These are phyloP conservation scores for Populus hybrid DNA, from an alignment of 441 rosid genomes.

Conservation along the genomic window DNA sequence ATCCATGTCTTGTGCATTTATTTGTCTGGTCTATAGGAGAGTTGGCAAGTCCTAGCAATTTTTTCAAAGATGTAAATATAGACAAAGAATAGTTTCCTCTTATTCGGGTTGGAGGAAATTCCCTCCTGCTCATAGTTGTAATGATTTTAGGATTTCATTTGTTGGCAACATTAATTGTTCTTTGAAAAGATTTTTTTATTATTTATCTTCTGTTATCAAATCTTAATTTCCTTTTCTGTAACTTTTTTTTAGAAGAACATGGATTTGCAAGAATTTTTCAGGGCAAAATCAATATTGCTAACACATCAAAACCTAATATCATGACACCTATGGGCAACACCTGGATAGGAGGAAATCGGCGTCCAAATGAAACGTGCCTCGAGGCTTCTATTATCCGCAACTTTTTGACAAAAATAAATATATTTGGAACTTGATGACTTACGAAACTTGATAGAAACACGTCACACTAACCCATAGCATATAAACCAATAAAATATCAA, in stretches of 20 bases:
- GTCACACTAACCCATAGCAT: neutral
- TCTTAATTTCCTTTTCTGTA: neutral
- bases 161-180: neutral
- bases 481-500: neutral
- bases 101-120: neutral
- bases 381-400: neutral
- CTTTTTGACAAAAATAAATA: neutral
- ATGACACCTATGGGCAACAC: neutral
- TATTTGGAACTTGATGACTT: neutral
- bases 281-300: neutral
- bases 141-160: neutral
- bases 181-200: neutral
- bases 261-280: neutral
- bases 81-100: neutral
- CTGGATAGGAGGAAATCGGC: no score
- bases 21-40: neutral
- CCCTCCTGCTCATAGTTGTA: neutral
- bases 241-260: neutral
- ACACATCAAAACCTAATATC: neutral
- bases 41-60: neutral
- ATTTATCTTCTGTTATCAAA: neutral
- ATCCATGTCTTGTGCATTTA: neutral
- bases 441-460: neutral
- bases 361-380: no score
- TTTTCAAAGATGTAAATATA: neutral